Base-by-base conservation (phyloP, 805 yeast species). In the Pichia manshurica region DNA sequence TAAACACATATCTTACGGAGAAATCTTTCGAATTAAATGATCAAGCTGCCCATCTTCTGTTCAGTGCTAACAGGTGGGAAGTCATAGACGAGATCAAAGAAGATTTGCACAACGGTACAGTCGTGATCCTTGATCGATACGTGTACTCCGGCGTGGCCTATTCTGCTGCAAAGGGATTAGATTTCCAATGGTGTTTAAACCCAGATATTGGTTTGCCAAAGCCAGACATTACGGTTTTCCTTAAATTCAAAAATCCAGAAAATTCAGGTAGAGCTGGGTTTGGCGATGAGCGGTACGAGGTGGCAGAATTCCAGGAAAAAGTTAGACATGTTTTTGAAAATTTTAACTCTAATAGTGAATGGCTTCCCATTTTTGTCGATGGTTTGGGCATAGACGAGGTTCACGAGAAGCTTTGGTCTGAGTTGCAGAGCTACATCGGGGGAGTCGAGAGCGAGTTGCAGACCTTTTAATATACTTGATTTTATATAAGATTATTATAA, bases 21-120 rank as follows among this genome's bases (percentile, higher is more conserved):
- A 66, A 69, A 20, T 48, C 62, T 1, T 75, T 76, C 51, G 52
- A 65, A 7, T 62, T 89, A 17, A 76, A 81, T 16, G 96, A 90
- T 59, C 82, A 88, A 62, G 72, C 96, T 0, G 83, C 89, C 5
- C 99, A 93, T 65, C 70, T 93, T 21, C 68, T 93, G 31, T 93
- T 93, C 63, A 80, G 89, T 55, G 96, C 98, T 1, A 93, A 93
- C 59, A 69, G 99, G 53, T 93, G 99, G 99, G 99, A 93, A 62
- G 57, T 79, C 20, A 75, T 73, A 1, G 64, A 69, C 1, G 61
- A 64, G 4, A 79, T 93, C 5, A 60, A 66, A 10, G 47, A 59
- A 1, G 59, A 68, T 12, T 63, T 89, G 17, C 55, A 64, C 1
- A 53, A 62, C 0, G 96, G 96, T 1, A 61, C 60, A 12, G 39